Base-by-base conservation (phyloP, 2,329 filamentous ascomycete species). In the Colletotrichum sp. region DNA sequence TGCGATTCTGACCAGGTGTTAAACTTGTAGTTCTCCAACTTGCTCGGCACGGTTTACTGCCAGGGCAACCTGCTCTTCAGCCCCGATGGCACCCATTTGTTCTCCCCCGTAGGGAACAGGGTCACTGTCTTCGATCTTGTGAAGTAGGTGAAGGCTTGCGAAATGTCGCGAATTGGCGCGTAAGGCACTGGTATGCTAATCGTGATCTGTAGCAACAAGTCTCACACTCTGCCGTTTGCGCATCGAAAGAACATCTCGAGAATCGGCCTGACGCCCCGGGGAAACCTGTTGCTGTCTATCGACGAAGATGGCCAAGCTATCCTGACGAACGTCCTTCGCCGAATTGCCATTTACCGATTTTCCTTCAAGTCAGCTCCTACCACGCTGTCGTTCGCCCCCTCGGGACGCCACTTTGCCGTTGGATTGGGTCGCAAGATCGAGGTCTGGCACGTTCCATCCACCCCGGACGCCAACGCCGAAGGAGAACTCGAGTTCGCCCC, bases 1-100 rank as follows among this genome's bases (percentile, higher is more conserved):
- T 63, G 34, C 21, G 7, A 21, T 36, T 32, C 71, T 76, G 24
- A 76, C 34, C 26, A 16, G 9, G 4, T 24, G 13, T 24, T 55
- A 16, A n/a, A 28, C n/a, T 63, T 59, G 3, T 82, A 98, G 96
- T 99, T 99, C 88, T 98, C 96, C 84, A 99, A 99, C 87, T 92
- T 99, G 84, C 92, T 99, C 82, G 98, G 97, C 84, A 99, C 97
- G 80, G 97, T 99, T 83, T 99, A 99, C 89, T 95, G 96, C 88
- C 95, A 96, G 91, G 97, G 98, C 86, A 99, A 99, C 85, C 92
- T 99, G 82, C 91, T 98, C 83, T 99, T 98, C 89, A 98, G 95
- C 81, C 95, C 96, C 77, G 96, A 99, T 91, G 98, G 98, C 83
- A 97, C 95, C 81, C 96, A 95, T 87, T 91, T 99, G 79, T 95